These are phyloP conservation scores for Beauveria varroae DNA, from an alignment of 2,329 filamentous ascomycete species.

Conservation along the genomic window DNA sequence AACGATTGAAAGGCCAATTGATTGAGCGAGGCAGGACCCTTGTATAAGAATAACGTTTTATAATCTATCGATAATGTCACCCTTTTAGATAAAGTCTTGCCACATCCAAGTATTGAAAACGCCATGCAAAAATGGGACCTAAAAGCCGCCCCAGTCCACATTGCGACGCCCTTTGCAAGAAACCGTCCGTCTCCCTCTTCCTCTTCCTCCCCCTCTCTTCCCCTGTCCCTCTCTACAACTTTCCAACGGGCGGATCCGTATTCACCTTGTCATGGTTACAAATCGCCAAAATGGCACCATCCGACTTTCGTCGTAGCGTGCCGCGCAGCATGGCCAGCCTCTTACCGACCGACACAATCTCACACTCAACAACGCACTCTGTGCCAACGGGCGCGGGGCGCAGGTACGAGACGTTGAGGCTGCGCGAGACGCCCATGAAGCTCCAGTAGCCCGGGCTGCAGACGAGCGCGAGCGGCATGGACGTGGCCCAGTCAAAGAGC, in stretches of 20 bases:
- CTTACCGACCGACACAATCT: constrained; percentile 50
- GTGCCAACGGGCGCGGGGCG: constrained; percentile 49
- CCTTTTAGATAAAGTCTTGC: no score
- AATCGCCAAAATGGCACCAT: constrained; percentile 45
- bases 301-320: constrained; percentile 44
- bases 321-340: constrained; percentile 46
- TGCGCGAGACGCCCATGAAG: constrained; percentile 56
- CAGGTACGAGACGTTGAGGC: constrained; percentile 60
- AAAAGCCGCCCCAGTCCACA: no score
- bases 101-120: no score
- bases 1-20: no score
- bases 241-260: constrained; percentile 38
- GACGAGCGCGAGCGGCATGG: constrained; percentile 48
- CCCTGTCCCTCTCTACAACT: background rate
- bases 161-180: no score
- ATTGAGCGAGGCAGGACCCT: no score
- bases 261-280: constrained; percentile 61
- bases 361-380: constrained; percentile 46
- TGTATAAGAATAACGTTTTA: no score
- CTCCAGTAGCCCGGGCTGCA: constrained; percentile 54
- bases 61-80: no score
- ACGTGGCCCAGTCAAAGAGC: constrained; percentile 60
- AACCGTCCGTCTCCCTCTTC: no score
- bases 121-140: no score
- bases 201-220: no score